Conservation (phyloP, 1,284 basidiomycete genomes). For the Tranzscheliella williamsii region DNA sequence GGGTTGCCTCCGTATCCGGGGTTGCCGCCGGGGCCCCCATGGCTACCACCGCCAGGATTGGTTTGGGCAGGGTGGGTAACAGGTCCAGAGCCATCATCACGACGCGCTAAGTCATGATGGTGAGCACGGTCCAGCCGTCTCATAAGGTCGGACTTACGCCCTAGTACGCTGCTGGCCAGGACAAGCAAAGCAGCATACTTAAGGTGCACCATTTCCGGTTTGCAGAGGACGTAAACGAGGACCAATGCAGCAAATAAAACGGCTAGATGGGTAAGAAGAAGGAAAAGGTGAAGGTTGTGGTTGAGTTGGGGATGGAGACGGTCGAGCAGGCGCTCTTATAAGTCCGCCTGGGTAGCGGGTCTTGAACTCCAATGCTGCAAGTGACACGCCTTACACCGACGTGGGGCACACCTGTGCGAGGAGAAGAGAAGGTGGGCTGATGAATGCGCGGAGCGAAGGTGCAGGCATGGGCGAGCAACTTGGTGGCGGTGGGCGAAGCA, state of each 20-base stretch:
- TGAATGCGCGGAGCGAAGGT: no score
- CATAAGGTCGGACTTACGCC: background rate
- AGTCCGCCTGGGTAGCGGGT: no score
- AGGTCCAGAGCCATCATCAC: background rate
- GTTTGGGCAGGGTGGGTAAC: background rate
- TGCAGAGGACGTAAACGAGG: no score
- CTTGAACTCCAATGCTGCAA: no score
- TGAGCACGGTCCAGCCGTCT: constrained; percentile 1
- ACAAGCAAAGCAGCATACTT: background rate
- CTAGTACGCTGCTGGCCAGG: background rate
- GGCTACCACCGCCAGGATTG: background rate
- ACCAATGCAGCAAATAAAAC: no score
- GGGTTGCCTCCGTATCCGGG: background rate
- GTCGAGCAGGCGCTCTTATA: no score
- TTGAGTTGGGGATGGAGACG: background rate
- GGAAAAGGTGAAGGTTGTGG: background rate
- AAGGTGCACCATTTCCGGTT: background rate
- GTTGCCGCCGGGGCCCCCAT: background rate
- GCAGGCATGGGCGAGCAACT: no score
- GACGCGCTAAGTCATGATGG: background rate
- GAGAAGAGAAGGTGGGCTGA: no score
- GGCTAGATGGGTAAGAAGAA: background rate
- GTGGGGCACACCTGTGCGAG: no score
- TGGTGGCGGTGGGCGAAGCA: no score
- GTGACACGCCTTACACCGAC: no score